Base-by-base conservation (phyloP, 2,329 filamentous ascomycete species). In the Colletotrichum sp. region DNA sequence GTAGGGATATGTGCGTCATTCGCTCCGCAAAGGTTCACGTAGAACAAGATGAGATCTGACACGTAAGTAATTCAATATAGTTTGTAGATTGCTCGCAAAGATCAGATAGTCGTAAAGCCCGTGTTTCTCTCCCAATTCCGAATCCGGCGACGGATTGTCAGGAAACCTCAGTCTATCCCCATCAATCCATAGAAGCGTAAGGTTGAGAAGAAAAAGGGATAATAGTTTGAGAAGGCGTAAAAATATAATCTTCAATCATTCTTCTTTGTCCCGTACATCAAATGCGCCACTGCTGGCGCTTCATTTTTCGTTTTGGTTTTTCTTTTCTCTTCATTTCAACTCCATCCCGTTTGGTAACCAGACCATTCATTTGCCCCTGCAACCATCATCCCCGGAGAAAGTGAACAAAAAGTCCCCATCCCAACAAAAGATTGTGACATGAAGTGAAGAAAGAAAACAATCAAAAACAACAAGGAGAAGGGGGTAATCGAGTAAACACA, bases 71-170 rank as follows among this genome's bases (percentile, higher is more conserved):
- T 24, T 62, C 28, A 62, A 32, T 26, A 21, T 18, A 26, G 18
- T 34, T 24, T 58, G 28, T 61, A 61, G 26, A 34, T 61, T 61
- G 58, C 24, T 61, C 24, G 58, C 28, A 58, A 15, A 67, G 36
- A 62, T 62, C 36, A 52, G 32, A 30, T 36, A 32, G 56, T 73
- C 38, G 8, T 34, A 62, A 62, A 64, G 43, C 48, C 38, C 60
- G 52, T 72, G 32, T 77, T 72, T 73, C 65, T 70, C 58, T 65
- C 66, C 62, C 66, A 81, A 79, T 85, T 86, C 85, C 85, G 81
- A 79, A 85, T 86, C 85, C 85, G 83, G 85, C 81, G 84, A 83
- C 84, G 82, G 84, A 85, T 81, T 82, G 83, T 82, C 81, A 81
- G 81, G 78, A 78, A 80, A 62, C 16, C 77, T 30, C 24, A 80